Base-by-base conservation (phyloP, 371 early-diverging fungal species). In the Furculomyces boomerangus region DNA sequence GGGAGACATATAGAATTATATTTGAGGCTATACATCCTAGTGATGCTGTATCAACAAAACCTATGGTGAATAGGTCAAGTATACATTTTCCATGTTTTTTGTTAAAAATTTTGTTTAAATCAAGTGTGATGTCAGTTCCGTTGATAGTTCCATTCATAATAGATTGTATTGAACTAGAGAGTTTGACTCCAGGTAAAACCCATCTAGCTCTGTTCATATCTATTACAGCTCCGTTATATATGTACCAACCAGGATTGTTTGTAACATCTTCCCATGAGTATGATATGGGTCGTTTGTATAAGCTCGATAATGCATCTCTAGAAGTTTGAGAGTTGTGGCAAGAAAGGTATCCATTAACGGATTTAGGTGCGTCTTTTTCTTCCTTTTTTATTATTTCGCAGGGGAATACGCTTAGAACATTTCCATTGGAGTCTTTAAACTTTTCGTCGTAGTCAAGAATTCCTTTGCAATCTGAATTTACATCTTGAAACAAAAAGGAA, bases 1-100 rank as follows among this genome's bases (percentile, higher is more conserved):
- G 67, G 13, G 86, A 84, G 5, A 83, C 73, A 61, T 78, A 85
- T 2, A 85, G 68, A 10, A 83, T 77, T 41, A 86, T 80, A 60
- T 85, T 81, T 3, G 85, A 78, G 28, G 79, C 72, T 47, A 88
- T 81, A 63, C 88, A 88, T 0, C 88, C 86, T 2, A 82, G 72
- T 5, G 86, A 77, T 48, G 74, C 70, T 10, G 76, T 71, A 60
- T 85, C 85, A 28, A 88, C 67, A 1, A 80, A 79, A 3, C 86
- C 88, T 20, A 84, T 84, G 57, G 81, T 77, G 64, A 83, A 72
- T 28, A 79, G 69, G 25, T 83, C 83, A 1, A 71, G 70, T 55
- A 84, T 57, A 56, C 87, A 87, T 27, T 75, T 71, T 32, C 74
- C 80, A 30, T 83, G 59, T 29, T 70, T 56, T 32, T 27, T 76